phyloP scores from a whole-genome alignment of 2,329 filamentous ascomycete genomes.

The Pleomassaria siparia region DNA sequence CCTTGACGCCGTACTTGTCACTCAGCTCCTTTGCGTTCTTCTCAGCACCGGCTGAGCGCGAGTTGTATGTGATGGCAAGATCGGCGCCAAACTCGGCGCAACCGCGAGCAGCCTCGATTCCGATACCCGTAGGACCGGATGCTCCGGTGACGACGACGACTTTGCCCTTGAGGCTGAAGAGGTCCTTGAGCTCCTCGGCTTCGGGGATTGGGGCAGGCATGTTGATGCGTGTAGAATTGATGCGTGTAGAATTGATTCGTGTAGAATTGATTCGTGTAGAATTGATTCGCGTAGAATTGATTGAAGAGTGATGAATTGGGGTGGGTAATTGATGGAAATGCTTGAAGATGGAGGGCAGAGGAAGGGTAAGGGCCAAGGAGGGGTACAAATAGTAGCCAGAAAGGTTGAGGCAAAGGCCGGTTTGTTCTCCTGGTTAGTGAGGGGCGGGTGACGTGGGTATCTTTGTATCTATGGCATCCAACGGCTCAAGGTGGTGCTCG shows the following conservation, averaged over 20 bases:
- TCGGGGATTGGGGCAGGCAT: constrained; percentile 63
- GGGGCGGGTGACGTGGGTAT: constrained; percentile 33
- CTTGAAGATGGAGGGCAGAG: not conserved
- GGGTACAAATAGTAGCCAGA: constrained; percentile 39
- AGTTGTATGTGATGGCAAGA: constrained; percentile 68
- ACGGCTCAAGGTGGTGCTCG: constrained; percentile 20
- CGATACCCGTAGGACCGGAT: constrained; percentile 67
- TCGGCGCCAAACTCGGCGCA: constrained; percentile 66
- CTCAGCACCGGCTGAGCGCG: constrained; percentile 62
- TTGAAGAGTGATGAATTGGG: constrained; percentile 11
- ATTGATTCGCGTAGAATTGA: constrained; percentile 7
- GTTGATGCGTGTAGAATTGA: constrained; percentile 23
- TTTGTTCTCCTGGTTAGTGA: constrained; percentile 26
- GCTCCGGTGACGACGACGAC: constrained; percentile 56
- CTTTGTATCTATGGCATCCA: constrained; percentile 11
- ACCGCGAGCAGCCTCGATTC: constrained; percentile 66
- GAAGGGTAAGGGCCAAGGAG: constrained; percentile 21
- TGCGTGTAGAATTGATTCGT: constrained; percentile 6
- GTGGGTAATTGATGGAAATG: too few relatives aligned
- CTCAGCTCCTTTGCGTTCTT: constrained; percentile 65
- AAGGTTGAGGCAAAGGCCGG: constrained; percentile 19
- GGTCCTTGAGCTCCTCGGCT: constrained; percentile 59
- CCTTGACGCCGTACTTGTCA: constrained; percentile 64
- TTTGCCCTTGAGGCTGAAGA: constrained; percentile 57
- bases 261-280: constrained; percentile 14